These are phyloP conservation scores for Quercus engelmannii DNA, from an alignment of 306 rosid genomes.

Conservation along the genomic window DNA sequence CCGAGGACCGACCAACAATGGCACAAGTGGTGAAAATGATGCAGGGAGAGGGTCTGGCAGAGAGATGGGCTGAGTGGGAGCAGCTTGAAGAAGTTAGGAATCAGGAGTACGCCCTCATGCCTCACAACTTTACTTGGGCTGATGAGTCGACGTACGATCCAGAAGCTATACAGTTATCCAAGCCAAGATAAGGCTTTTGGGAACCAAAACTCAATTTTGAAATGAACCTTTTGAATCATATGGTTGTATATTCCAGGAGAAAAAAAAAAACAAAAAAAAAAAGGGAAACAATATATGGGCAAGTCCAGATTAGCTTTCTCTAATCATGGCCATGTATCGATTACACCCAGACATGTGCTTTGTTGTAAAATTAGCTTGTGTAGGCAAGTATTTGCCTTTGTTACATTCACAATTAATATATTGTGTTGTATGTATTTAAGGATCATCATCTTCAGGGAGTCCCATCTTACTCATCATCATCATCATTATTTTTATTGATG, in stretches of 20 bases:
- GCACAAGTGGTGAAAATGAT: slow-evolving; percentile 62
- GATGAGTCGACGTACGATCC: slow-evolving; percentile 77
- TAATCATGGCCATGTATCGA: not conserved
- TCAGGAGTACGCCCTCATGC: slow-evolving; percentile 41
- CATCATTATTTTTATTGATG: no score
- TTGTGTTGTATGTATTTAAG: no score
- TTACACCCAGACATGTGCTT: not conserved
- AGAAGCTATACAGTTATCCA: slow-evolving; percentile 83
- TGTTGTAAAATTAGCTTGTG: not conserved
- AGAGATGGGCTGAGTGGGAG: slow-evolving; percentile 85
- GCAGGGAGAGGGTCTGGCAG: slow-evolving; percentile 61
- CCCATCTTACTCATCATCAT: no score
- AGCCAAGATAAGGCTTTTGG: slow-evolving; percentile 45
- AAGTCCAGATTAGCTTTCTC: not conserved
- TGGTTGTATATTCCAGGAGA: not conserved
- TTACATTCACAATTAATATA: no score
- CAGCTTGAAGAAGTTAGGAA: slow-evolving; percentile 59
- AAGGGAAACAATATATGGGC: not conserved
- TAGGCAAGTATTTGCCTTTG: not conserved
- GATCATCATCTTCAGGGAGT: no score
- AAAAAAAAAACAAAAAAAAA: no score
- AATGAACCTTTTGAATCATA: not conserved
- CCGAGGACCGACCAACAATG: slow-evolving; percentile 80
- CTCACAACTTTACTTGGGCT: slow-evolving; percentile 73
- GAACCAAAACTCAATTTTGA: slow-evolving; percentile 28